Conservation (phyloP, 1,284 basidiomycete genomes). For the Mycosarcoma maydis region DNA sequence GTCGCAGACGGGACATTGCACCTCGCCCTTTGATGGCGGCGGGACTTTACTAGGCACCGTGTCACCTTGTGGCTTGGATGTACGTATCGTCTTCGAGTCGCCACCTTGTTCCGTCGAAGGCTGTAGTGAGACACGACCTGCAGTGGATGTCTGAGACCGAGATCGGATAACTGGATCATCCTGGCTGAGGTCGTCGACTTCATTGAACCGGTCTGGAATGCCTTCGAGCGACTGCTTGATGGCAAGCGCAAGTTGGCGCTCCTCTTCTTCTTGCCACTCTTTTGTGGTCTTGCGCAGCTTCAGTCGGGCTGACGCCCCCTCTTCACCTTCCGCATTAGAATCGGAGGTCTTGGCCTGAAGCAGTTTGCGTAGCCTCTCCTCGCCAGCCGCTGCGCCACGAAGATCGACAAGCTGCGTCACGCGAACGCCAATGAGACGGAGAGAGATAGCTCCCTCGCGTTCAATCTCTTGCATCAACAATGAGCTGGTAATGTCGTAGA, state of each 20-base stretch:
- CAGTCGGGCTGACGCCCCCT: not conserved
- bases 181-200: slow-evolving; percentile 34
- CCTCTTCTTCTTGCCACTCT: slow-evolving; percentile 40
- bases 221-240: slow-evolving; percentile 41
- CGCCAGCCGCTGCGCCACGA: slow-evolving; percentile 36
- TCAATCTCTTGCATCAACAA: slow-evolving; percentile 53
- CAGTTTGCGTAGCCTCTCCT: slow-evolving; percentile 35
- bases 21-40: not conserved
- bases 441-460: slow-evolving; percentile 26
- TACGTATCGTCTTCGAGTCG: not conserved
- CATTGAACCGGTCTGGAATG: slow-evolving; percentile 17
- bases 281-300: slow-evolving; percentile 16
- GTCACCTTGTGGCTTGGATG: too few species aligned
- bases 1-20: slow-evolving; percentile 41
- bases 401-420: slow-evolving; percentile 53
- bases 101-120: not conserved
- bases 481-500: slow-evolving; percentile 45
- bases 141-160: not conserved
- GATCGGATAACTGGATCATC: slow-evolving; percentile 7
- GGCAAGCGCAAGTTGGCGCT: slow-evolving; percentile 41
- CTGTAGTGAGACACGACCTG: not conserved
- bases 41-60: not conserved
- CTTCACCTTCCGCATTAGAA: not conserved
- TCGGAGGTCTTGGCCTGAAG: slow-evolving; percentile 13
- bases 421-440: slow-evolving; percentile 61